Conservation (phyloP, 257 asterid genomes). For the Verbascum thapsus region DNA sequence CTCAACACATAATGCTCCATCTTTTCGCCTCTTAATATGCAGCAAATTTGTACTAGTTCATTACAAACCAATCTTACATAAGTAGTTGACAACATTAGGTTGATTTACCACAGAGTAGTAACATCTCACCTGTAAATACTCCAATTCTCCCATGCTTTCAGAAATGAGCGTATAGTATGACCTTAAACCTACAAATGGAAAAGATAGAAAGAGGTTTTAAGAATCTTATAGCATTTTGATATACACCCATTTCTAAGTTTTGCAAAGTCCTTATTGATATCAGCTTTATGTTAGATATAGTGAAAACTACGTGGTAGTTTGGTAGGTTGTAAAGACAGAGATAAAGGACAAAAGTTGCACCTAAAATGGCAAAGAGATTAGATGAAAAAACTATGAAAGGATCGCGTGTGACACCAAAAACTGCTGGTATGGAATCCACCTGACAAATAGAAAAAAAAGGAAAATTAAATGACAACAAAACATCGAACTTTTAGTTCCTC, state of each 20-base stretch:
- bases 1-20: no score
- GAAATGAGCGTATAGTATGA: constrained; percentile 88
- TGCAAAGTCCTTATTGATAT: constrained; percentile 10
- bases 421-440: constrained; percentile 99
- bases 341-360: constrained; percentile 42
- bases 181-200: constrained; percentile 72
- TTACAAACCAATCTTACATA: background rate
- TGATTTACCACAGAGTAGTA: background rate
- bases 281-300: constrained; percentile 12
- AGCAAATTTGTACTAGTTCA: no score
- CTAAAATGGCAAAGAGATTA: constrained; percentile 94
- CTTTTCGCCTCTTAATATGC: no score
- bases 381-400: constrained; percentile 84
- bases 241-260: background rate
- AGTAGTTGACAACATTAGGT: background rate
- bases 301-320: background rate
- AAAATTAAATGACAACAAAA: constrained; percentile 18
- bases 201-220: constrained; percentile 4
- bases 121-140: constrained; percentile 80
- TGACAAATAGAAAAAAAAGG: constrained; percentile 40
- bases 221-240: background rate
- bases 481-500: constrained; percentile 19
- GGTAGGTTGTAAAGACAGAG: constrained; percentile 20
- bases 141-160: constrained; percentile 83
- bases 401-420: constrained; percentile 92